Evolutionary conservation across 2,329 filamentous ascomycete species (phyloP).

Genomic region (Cercospora nicotianae): DNA sequence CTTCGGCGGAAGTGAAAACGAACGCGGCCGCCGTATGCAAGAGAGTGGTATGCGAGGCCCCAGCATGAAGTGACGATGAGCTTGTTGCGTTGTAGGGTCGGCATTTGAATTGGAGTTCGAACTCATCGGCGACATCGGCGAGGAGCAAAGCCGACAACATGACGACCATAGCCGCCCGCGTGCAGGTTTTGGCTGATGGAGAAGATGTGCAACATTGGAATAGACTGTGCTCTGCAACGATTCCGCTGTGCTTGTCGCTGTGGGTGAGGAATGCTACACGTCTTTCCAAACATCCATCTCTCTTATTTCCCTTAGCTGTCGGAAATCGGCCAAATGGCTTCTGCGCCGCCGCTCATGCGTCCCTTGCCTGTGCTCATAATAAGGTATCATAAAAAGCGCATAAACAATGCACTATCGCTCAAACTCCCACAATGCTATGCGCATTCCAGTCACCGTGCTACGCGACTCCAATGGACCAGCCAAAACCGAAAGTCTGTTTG

Average conservation of each 20-base stretch:
- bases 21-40: background rate
- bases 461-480: background rate
- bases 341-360: background rate
- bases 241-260: background rate
- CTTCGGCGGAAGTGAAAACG: background rate
- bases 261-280: background rate
- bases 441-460: background rate
- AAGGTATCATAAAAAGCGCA: conserved; percentile 1
- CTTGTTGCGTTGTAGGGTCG: background rate
- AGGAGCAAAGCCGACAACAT: background rate
- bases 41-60: background rate
- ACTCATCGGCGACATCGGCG: background rate
- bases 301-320: background rate
- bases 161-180: too few species aligned
- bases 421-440: conserved; percentile 6
- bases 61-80: background rate
- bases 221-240: background rate
- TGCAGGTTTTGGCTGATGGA: too few species aligned
- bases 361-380: background rate
- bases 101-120: background rate
- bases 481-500: conserved; percentile 1
- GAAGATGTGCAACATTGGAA: background rate
- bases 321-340: background rate
- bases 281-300: background rate
- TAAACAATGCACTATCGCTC: background rate